Evolutionary conservation across 2,329 filamentous ascomycete genomes (phyloP).

Genomic region (Berkeleyomyces basicola): DNA sequence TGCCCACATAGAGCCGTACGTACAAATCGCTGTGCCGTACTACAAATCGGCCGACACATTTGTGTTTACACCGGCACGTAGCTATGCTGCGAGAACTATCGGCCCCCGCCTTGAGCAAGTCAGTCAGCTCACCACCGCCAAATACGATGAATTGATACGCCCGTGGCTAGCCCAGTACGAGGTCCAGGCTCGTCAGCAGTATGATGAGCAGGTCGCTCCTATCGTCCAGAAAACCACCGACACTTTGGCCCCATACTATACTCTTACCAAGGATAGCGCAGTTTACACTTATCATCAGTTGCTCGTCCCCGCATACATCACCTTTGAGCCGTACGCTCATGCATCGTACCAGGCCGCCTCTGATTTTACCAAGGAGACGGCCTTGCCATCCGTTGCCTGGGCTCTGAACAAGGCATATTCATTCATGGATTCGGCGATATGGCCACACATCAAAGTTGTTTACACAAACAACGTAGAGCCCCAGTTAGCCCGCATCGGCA

Average conservation of each 20-base stretch:
- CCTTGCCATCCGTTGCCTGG: constrained; percentile 55
- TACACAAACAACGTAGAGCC: constrained; percentile 92
- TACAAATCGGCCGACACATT: constrained; percentile 43
- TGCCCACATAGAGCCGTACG: constrained; percentile 66
- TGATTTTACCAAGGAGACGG: constrained; percentile 49
- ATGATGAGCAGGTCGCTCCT: constrained; percentile 55
- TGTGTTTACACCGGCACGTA: constrained; percentile 52
- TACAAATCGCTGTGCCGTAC: constrained; percentile 63
- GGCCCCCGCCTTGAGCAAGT: constrained; percentile 55
- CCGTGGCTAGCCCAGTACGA: constrained; percentile 57
- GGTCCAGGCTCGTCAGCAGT: constrained; percentile 43
- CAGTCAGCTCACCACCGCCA: constrained; percentile 45
- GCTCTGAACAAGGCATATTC: constrained; percentile 50
- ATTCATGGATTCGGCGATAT: constrained; percentile 61
- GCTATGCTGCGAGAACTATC: constrained; percentile 54
- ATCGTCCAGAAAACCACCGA: constrained; percentile 48
- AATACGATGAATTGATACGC: constrained; percentile 66
- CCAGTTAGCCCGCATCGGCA: constrained; percentile 79
- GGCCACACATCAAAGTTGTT: constrained; percentile 63
- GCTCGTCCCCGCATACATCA: constrained; percentile 58
- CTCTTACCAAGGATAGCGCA: constrained; percentile 43
- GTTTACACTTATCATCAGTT: constrained; percentile 54
- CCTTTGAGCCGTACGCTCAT: constrained; percentile 55
- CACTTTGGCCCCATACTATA: constrained; percentile 54
- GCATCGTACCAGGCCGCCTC: constrained; percentile 52